phyloP scores from a whole-genome alignment of 2,329 filamentous ascomycete species.

The Aspergillus costaricaensis region DNA sequence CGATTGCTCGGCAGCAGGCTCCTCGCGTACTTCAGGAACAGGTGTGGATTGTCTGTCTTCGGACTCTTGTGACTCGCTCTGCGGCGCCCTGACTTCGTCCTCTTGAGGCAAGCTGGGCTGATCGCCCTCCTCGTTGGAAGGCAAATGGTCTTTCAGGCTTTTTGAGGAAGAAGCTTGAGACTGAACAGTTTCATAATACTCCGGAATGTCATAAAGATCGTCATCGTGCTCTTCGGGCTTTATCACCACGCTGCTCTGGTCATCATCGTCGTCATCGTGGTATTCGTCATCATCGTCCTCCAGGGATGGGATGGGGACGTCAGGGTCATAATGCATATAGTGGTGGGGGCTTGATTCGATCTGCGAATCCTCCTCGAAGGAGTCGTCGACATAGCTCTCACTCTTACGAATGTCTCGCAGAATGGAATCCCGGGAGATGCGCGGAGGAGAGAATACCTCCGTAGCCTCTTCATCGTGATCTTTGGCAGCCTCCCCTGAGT shows the following conservation, averaged over 20 bases:
- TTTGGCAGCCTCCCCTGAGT: conserved; percentile 24
- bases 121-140: conserved; percentile 58
- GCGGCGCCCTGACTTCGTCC: conserved; percentile 22
- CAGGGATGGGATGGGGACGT: conserved; percentile 84
- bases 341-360: conserved; percentile 60
- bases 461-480: conserved; percentile 50
- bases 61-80: conserved; percentile 33
- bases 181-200: conserved; percentile 60
- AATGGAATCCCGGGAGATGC: conserved; percentile 92
- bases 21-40: conserved; percentile 29
- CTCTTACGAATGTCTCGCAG: conserved; percentile 76
- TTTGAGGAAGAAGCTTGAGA: conserved; percentile 36
- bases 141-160: conserved; percentile 31
- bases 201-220: conserved; percentile 65
- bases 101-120: conserved; percentile 53
- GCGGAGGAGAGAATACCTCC: conserved; percentile 64
- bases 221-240: conserved; percentile 65
- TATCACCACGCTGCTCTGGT: conserved; percentile 65
- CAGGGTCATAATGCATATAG: conserved; percentile 72
- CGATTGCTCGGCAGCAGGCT: conserved; percentile 40
- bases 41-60: conserved; percentile 36
- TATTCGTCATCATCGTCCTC: conserved; percentile 62
- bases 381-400: conserved; percentile 64
- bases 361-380: conserved; percentile 64
- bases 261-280: conserved; percentile 60